A percentile compares a stretch with the other conserved stretches of the same genome.
Conservation (phyloP, 306 rosid species). For the Styphnolobium japonicum region DNA sequence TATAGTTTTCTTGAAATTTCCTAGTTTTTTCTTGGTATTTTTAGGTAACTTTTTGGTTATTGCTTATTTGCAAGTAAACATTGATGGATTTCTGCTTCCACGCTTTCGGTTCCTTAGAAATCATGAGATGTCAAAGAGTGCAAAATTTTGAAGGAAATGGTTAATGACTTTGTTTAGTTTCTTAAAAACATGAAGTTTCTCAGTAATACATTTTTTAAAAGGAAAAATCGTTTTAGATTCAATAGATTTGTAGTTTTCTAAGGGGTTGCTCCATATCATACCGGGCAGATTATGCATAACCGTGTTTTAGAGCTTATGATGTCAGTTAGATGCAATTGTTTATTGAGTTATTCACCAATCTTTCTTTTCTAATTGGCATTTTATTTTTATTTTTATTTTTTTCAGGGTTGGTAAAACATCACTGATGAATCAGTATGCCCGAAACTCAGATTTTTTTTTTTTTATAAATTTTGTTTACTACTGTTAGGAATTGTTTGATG, state of each 20-base stretch:
- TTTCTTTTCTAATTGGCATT: constrained; percentile 20
- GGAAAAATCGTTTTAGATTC: background rate
- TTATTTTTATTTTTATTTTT: constrained; percentile 16
- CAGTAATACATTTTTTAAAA: background rate
- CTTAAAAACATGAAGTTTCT: background rate
- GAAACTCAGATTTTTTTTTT: constrained; percentile 28
- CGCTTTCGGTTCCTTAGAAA: constrained; percentile 8
- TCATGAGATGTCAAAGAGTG: background rate
- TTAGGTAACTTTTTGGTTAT: no score
- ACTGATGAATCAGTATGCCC: constrained; percentile 87
- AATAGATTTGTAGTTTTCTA: background rate
- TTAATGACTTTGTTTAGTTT: constrained; percentile 2
- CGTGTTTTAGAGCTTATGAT: background rate
- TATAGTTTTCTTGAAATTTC: constrained; percentile 1
- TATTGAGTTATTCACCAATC: background rate
- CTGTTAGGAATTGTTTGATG: background rate
- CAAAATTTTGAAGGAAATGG: background rate
- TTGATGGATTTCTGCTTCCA: background rate
- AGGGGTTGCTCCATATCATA: background rate
- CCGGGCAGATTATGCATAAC: background rate
- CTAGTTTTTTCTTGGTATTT: constrained; percentile 20
- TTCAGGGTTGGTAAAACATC: constrained; percentile 99
- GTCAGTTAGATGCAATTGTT: background rate
- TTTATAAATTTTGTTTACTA: background rate
- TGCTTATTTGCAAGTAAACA: background rate